Base-by-base conservation (phyloP, 2,329 filamentous ascomycete genomes). In the Talaromyces sp. region DNA sequence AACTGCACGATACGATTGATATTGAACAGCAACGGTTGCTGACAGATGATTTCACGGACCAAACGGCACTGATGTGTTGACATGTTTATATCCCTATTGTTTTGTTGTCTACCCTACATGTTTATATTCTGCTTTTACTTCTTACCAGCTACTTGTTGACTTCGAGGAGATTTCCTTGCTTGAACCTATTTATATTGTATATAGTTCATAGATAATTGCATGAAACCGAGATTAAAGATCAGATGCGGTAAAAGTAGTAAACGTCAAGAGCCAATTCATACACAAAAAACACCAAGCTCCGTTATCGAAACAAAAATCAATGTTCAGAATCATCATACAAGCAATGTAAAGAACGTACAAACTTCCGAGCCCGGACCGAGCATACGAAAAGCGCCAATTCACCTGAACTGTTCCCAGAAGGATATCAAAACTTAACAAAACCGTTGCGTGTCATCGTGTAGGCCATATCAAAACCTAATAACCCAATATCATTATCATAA, bases 151-250 rank as follows among this genome's bases (percentile, higher is more conserved):
- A n/a, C n/a, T 38, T 22, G 22, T 61, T 38, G 3, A 15, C 34
- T 36, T 29, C 45, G 25, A 49, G 29, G 31, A 61, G 13, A 19
- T 43, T 17, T 43, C 45, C n/a, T 40, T 43, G 45, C n/a, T 31
- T 31, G 27, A 38, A 10, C 11, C 5, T 27, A 19, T 19, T 62
- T 34, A 62, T 38, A 19, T 62, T 62, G 60, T 54, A 62, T 62
- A 62, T 62, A 62, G 8, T 62, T 54, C 15, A 54, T 36, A 10
- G 17, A 54, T 29, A 13, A 36, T 53, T 61, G 38, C 60, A 62
- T 43, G 25, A 27, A 61, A 43, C n/a, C 15, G 17, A 36, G 5
- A 40, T 25, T n/a, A 40, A 25, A 6, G 49, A 13, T 40, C 10
- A 49, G 4, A 61, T 38, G 19, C 13, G 38, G 27, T 43, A 27